These are phyloP conservation scores for Cordia subcordata DNA, from an alignment of 257 asterid species.

Conservation along the genomic window DNA sequence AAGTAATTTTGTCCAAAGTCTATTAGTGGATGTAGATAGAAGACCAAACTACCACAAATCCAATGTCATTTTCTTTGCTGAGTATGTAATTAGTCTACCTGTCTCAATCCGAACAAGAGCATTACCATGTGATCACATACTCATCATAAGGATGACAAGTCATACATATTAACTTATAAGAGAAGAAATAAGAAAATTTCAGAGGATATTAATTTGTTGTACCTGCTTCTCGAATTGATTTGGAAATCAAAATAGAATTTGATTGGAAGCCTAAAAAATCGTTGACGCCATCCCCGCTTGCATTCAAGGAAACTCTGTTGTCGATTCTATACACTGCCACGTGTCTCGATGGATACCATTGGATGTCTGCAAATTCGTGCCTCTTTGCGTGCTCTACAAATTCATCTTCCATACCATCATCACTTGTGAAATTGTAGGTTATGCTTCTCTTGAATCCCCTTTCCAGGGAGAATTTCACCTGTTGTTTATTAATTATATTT, in stretches of 20 bases:
- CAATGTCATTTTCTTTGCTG: too few species aligned
- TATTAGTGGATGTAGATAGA: too few species aligned
- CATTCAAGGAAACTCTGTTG: constrained; percentile 42
- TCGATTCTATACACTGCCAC: constrained; percentile 72
- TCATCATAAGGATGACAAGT: too few species aligned
- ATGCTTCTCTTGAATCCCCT: constrained; percentile 62
- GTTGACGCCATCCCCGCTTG: constrained; percentile 60
- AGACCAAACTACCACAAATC: too few species aligned
- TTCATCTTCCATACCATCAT: constrained; percentile 44
- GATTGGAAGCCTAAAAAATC: constrained; percentile 86
- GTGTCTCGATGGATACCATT: constrained; percentile 86
- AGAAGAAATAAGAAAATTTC: background rate
- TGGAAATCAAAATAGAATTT: constrained; percentile 40
- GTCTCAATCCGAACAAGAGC: too few species aligned
- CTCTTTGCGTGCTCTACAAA: constrained; percentile 49
- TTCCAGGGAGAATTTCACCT: constrained; percentile 73
- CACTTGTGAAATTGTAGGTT: constrained; percentile 56
- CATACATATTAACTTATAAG: background rate
- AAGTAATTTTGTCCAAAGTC: too few species aligned
- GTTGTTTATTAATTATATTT: background rate
- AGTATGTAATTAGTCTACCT: too few species aligned
- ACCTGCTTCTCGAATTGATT: constrained; percentile 62
- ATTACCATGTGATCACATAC: too few species aligned
- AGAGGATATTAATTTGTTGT: background rate
- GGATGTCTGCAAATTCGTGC: constrained; percentile 80